A percentile compares a stretch with the other conserved stretches of the same genome.
Conservation (phyloP, 306 rosid species). For the Cucumis melo region DNA sequence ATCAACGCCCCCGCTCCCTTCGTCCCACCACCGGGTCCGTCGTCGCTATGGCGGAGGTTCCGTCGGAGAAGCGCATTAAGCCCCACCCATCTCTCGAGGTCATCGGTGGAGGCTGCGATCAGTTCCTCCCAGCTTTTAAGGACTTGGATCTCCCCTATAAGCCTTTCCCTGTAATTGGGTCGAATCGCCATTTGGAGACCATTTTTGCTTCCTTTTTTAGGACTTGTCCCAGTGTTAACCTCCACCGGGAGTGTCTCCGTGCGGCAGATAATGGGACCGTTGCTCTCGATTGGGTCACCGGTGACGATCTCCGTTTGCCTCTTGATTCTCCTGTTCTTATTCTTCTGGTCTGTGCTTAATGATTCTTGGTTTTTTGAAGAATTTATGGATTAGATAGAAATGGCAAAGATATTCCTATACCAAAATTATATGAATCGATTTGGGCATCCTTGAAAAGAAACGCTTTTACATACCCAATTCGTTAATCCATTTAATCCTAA, state of each 20-base stretch:
- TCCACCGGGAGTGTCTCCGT: conserved; percentile 63
- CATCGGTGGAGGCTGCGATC: conserved; percentile 40
- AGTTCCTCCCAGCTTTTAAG: conserved; percentile 36
- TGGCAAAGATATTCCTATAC: background rate
- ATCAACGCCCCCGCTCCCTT: background rate
- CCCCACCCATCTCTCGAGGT: conserved; percentile 52
- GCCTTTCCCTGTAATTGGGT: conserved; percentile 41
- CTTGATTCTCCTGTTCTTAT: conserved; percentile 58
- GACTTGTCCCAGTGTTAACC: conserved; percentile 35
- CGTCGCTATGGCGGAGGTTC: conserved; percentile 15
- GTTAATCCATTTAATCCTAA: background rate
- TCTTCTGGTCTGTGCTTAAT: conserved; percentile 47
- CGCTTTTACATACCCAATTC: background rate
- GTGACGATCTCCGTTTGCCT: conserved; percentile 32
- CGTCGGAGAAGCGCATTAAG: background rate
- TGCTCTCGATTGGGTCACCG: conserved; percentile 78
- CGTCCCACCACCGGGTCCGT: conserved; percentile 11
- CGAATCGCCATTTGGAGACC: conserved; percentile 71
- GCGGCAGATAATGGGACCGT: conserved; percentile 54
- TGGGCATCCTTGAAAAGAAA: too few relatives aligned
- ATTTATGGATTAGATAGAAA: background rate
- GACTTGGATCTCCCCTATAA: conserved; percentile 32
- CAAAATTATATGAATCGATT: background rate
- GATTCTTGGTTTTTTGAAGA: background rate
- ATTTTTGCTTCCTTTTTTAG: conserved; percentile 70